Base-by-base conservation (phyloP, 345 rosid species). In the Geranium brycei region DNA sequence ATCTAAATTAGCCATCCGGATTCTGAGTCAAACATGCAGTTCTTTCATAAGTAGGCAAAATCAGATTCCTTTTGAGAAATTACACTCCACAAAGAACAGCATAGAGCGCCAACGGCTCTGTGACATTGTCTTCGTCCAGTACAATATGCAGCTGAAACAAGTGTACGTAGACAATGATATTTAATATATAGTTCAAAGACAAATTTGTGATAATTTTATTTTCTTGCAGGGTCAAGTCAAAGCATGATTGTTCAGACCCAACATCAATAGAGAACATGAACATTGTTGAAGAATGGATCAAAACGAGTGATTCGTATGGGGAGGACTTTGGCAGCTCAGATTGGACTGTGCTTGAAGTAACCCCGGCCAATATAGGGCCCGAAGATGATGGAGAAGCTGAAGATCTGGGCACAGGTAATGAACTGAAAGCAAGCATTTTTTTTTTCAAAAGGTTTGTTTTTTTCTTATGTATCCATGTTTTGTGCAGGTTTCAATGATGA, bases 11-110 rank as follows among this genome's bases (percentile, higher is more conserved):
- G 95, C 95, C 0, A 61, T 78, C 62, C 91, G 86, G 16, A 76
- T 89, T 60, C 80, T 87, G 64, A 81, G 83, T 68, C 96, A 87
- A 78, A 82, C 95, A 17, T 87, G 95, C 51, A 81, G 95, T 72
- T 75, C 84, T 17, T 30, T 61, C 35, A 80, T 81, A 23, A 79
- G 72, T 14, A 75, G 61, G 65, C 78, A 66, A 58, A 72, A 66
- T 68, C 78, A 63, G 58, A 65, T 76, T 65, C 70, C 68, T 62
- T 59, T 79, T 17, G 78, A 75, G 35, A 75, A 78, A 72, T 31
- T 81, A 19, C 65, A 76, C 70, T 78, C 74, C 70, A 58, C 87
- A 3, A 83, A 76, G 86, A 87, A 89, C 76, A 77, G 71, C 63
- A 75, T 89, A 55, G 91, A 87, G 82, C 76, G 78, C 3, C 87